Evolutionary conservation across 2,329 filamentous ascomycete species (phyloP).

Genomic region (Penicillium sp.): DNA sequence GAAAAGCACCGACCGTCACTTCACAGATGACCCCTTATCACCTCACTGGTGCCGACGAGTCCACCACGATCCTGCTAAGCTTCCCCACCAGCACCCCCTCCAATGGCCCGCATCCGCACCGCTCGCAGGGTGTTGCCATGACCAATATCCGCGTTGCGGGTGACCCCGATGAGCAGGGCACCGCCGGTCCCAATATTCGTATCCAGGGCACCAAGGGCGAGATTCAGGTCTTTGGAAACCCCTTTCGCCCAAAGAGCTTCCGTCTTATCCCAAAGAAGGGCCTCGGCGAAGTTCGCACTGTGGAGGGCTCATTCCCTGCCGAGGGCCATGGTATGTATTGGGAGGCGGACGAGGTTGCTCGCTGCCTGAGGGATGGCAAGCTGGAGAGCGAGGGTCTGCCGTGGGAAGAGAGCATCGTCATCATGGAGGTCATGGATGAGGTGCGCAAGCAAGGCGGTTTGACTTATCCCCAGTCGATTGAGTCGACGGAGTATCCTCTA

Average conservation of each 20-base stretch:
- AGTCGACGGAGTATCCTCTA: conserved; percentile 57
- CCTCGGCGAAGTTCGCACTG: conserved; percentile 45
- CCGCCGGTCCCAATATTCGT: conserved; percentile 65
- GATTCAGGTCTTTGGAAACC: conserved; percentile 73
- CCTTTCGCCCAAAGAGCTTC: conserved; percentile 67
- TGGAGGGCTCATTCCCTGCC: conserved; percentile 49
- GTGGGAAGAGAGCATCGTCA: conserved; percentile 72
- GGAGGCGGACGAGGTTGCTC: conserved; percentile 77
- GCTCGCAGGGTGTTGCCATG: conserved; percentile 69
- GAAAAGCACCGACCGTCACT: conserved; percentile 65
- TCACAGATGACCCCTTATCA: conserved; percentile 68
- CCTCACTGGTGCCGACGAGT: conserved; percentile 72
- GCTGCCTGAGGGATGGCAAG: conserved; percentile 72
- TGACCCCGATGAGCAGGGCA: conserved; percentile 60
- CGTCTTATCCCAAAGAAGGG: conserved; percentile 57
- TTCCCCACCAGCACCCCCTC: conserved; percentile 61
- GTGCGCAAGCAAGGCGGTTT: conserved; percentile 62
- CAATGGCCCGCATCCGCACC: conserved; percentile 39
- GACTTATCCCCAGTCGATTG: conserved; percentile 64
- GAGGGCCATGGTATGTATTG: conserved; percentile 83
- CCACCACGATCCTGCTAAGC: conserved; percentile 71
- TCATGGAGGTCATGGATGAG: conserved; percentile 81
- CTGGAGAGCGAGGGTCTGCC: conserved; percentile 70
- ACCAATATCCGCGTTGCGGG: conserved; percentile 63
- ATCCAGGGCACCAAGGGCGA: conserved; percentile 80